phyloP scores from a whole-genome alignment of 2,329 filamentous ascomycete genomes.

The Stachybotrys chartarum region DNA sequence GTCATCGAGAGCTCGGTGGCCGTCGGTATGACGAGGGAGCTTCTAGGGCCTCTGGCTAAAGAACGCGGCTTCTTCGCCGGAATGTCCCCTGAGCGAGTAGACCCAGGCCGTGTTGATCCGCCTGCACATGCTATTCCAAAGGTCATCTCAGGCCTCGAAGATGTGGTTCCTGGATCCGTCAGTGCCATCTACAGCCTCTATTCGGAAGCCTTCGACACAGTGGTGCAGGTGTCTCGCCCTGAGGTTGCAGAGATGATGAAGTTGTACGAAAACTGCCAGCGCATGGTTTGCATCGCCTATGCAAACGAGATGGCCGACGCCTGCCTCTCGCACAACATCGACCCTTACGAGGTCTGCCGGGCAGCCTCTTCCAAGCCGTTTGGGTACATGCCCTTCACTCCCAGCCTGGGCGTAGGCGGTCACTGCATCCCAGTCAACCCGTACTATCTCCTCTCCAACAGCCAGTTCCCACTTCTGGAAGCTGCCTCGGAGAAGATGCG shows the following conservation, averaged over 20 bases:
- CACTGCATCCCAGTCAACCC: conserved; percentile 52
- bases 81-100: conserved; percentile 47
- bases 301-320: conserved; percentile 51
- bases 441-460: conserved; percentile 42
- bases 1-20: conserved; percentile 48
- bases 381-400: conserved; percentile 40
- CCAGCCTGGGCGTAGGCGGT: conserved; percentile 44
- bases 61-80: conserved; percentile 34
- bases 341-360: conserved; percentile 41
- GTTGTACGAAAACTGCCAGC: conserved; percentile 51
- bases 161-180: conserved; percentile 36
- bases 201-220: conserved; percentile 34
- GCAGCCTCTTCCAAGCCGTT: conserved; percentile 46
- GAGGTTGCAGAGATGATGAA: conserved; percentile 54
- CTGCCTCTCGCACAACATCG: conserved; percentile 34
- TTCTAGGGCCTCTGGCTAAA: conserved; percentile 38
- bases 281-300: conserved; percentile 47
- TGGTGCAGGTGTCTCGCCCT: conserved; percentile 41
- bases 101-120: conserved; percentile 37
- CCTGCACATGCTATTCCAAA: conserved; percentile 40
- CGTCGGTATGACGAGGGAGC: conserved; percentile 44
- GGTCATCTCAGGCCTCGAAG: conserved; percentile 44
- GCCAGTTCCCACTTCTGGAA: conserved; percentile 36
- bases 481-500: conserved; percentile 36
- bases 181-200: conserved; percentile 37